phyloP scores from a whole-genome alignment of 2,329 filamentous ascomycete species.

The Colletotrichum somersetense region DNA sequence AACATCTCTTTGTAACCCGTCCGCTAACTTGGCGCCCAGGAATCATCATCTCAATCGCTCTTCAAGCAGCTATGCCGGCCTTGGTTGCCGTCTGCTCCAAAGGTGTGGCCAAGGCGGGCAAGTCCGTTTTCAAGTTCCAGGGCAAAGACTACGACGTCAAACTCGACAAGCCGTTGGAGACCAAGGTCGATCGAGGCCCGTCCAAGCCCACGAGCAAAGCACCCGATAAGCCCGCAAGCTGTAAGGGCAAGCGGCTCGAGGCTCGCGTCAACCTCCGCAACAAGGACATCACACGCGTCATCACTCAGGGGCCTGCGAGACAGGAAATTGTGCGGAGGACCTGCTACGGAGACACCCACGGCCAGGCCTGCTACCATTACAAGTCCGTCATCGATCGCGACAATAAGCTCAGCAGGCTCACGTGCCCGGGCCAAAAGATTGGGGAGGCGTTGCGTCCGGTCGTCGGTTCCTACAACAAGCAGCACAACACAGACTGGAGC shows the following conservation, averaged over 20 bases:
- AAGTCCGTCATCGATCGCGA: slow-evolving; percentile 25
- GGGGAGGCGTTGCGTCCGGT: slow-evolving; percentile 17
- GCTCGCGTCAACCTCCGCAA: slow-evolving; percentile 9
- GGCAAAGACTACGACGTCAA: background rate
- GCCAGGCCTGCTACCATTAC: slow-evolving; percentile 29
- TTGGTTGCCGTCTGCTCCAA: background rate
- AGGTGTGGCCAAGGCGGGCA: background rate
- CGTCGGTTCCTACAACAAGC: slow-evolving; percentile 6
- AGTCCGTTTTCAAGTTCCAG: background rate
- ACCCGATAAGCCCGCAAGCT: slow-evolving; percentile 10
- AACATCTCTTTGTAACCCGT: too few species aligned
- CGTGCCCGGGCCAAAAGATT: slow-evolving; percentile 7
- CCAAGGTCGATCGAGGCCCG: background rate
- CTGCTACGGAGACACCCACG: slow-evolving; percentile 12
- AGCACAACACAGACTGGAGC: slow-evolving; percentile 24
- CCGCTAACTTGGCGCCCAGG: too few species aligned
- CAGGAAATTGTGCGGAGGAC: slow-evolving; percentile 10
- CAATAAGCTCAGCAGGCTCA: slow-evolving; percentile 12
- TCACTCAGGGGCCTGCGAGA: slow-evolving; percentile 5
- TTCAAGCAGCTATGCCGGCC: background rate
- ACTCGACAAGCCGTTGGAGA: background rate
- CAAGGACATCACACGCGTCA: background rate
- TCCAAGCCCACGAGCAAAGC: slow-evolving; percentile 12
- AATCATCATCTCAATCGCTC: background rate
- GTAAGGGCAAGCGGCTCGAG: slow-evolving; percentile 5